A percentile compares a stretch with the other conserved stretches of the same genome.
phyloP scores from a whole-genome alignment of 2,329 filamentous ascomycete genomes.

The Cercospora sesami region DNA sequence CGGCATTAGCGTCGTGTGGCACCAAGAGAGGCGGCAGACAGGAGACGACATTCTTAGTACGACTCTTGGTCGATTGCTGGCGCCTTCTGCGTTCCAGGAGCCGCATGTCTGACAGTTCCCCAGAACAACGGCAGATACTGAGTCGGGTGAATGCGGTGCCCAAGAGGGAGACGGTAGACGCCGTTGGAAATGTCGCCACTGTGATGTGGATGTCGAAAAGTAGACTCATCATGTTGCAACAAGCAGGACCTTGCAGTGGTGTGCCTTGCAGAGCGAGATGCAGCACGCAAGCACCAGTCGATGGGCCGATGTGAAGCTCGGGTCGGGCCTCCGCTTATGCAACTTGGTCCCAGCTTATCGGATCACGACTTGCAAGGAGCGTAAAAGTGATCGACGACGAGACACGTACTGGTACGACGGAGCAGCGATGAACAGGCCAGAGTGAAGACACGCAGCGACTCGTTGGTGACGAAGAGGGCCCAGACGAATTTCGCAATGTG shows the following conservation, averaged over 20 bases:
- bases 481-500: not conserved
- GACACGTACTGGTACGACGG: not conserved
- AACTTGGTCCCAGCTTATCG: not conserved
- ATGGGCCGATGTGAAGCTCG: not conserved
- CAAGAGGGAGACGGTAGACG: not conserved
- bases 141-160: not conserved
- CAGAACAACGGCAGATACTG: not conserved
- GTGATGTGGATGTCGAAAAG: not conserved
- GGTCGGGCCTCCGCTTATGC: not conserved
- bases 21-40: not conserved
- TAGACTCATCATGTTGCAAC: not conserved
- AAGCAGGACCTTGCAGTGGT: not conserved
- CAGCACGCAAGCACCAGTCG: not conserved
- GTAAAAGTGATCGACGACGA: not conserved
- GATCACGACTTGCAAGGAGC: conserved; percentile 4
- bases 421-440: not conserved
- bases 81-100: not conserved
- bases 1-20: not conserved
- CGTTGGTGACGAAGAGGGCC: not conserved
- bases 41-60: not conserved
- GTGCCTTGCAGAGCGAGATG: not conserved
- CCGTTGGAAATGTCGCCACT: not conserved
- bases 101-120: not conserved
- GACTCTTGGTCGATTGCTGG: not conserved
- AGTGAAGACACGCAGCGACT: not conserved